Evolutionary conservation across 176 grass and related monocot genomes (phyloP), one percentile per base, ranked within the genome.

Genomic region (Triticum timopheevii): DNA sequence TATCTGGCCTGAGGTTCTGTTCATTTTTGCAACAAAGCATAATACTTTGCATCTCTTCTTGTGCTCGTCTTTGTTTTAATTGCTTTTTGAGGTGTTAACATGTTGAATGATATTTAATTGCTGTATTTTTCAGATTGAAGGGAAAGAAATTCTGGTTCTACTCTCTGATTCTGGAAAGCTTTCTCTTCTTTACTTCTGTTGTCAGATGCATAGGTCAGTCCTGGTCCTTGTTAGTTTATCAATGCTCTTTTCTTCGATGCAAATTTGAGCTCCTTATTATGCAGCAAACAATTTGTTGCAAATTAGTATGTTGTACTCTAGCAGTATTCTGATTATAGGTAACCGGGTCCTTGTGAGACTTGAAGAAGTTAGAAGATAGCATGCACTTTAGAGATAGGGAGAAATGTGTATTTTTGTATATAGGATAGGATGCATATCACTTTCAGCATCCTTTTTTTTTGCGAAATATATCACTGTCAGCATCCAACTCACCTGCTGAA

Each of bases 91-190:
- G n/a, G 12, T 65, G 72, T 30, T 69, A 15, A 28, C 64, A 69
- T 38, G 90, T 70, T 65, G 61, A 42, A 52, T 61, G 52, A 79
- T 72, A 67, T 59, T 30, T 77, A 59, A 31, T 69, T 83, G 25
- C 47, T 82, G 35, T 84, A 10, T 80, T 83, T 90, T 91, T 76
- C 89, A 99, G 97, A 88, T 80, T 63, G 84, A 94, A 79, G 83
- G 79, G 81, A 99, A 92, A 88, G 97, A 99, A 90, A 77, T 99
- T 69, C 81, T 99, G 44, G 92, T 94, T 90, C 82, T 93, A 27
- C 90, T 99, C 85, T 99, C 97, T 13, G 97, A 99, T 91, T 99
- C 97, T 61, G 97, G 97, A 83, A 96, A 99, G 80, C 92, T 99
- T 73, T 96, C 97, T 82, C 80, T 99, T 85, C 94, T 98, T 84